Base-by-base conservation (phyloP, 176 grass and related monocot genomes). In the Guadua angustifolia region DNA sequence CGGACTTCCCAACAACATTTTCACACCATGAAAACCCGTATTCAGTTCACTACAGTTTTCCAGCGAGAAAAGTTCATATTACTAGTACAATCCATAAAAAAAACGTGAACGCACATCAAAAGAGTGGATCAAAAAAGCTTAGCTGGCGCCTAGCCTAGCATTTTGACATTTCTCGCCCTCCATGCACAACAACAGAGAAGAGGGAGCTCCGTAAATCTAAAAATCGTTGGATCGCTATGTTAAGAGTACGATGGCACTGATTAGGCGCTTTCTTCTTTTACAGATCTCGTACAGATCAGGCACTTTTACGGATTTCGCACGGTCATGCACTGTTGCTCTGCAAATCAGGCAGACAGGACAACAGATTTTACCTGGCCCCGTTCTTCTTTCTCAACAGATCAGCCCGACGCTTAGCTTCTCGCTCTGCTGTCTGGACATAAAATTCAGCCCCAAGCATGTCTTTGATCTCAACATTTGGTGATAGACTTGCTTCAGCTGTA, bases 371-470 rank as follows among this genome's bases (percentile, higher is more conserved):
- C 63, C 78, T 89, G 56, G 52, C 52, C 15, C 81, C 88, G 16
- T 33, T 85, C 90, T 87, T 92, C 64, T 92, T 93, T 67, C 73
- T 74, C 58, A 80, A 50, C 66, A 78, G 36, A 42, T 90, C 92
- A 50, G 81, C 74, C 65, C 96, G 90, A 26, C 86, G 85, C 55
- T 90, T 84, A 15, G 85, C 89, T 50, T 92, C 93, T 21, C 81
- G 86, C 74, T 95, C 91, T 5, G 84, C 93, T 5, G 88, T 95
- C 78, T 90, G 91, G 25, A 99, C 93, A 72, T 86, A 90, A 69
- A 99, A 99, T 42, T 95, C 93, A 10, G 89, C 89, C 6, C 91
- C 93, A 25, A 99, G 91, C 85, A 99, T 95, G 74, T 90, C 89
- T 35, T 89, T 89, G 73, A 99, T 87, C 52, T 85, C 78, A 14